Base-by-base conservation (phyloP, 306 rosid genomes). In the Heteromeles arbutifolia region DNA sequence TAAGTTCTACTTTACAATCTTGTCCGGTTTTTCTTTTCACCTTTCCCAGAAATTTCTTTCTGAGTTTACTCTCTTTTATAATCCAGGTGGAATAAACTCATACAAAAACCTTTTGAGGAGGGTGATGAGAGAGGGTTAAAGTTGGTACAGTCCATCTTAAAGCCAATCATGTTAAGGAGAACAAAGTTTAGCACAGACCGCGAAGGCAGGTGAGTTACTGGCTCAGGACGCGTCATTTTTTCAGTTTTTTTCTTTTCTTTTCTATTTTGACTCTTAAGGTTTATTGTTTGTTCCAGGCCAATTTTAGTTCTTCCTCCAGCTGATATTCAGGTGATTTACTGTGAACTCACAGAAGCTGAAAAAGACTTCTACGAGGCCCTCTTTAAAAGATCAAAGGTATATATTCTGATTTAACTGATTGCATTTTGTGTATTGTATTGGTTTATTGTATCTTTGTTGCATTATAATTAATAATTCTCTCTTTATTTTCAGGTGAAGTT, bases 251-350 rank as follows among this genome's bases (percentile, higher is more conserved):
- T 64, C 24, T 78, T 69, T 70, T 54, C 57, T 74, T 63, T 72
- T 64, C 43, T 26, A 68, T 72, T 57, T 71, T n/a, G 75, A 43
- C 14, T 72, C 63, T 76, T 76, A 72, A 83, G 29, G 71, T 79
- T 80, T 56, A 61, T 37, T 53, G 70, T 78, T 78, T 82, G 31
- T 82, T 85, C 87, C 91, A 94, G 98, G 87, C 96, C 96, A 66
- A 94, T 94, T 84, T 76, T 94, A 70, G 92, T 88, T 79, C 98
- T 94, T 58, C 98, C 98, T 65, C 98, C 98, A 31, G 98, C 97
- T 75, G 97, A 94, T 77, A 65, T 87, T 79, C 94, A 90, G 84
- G 84, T 91, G 78, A 77, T 94, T 61, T 94, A 94, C 73, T 94
- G 98, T 84, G 91, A 92, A 80, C 97, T 87, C 82, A 86, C 92